phyloP scores from a whole-genome alignment of 1,284 basidiomycete genomes.

The Ustilago tritici region DNA sequence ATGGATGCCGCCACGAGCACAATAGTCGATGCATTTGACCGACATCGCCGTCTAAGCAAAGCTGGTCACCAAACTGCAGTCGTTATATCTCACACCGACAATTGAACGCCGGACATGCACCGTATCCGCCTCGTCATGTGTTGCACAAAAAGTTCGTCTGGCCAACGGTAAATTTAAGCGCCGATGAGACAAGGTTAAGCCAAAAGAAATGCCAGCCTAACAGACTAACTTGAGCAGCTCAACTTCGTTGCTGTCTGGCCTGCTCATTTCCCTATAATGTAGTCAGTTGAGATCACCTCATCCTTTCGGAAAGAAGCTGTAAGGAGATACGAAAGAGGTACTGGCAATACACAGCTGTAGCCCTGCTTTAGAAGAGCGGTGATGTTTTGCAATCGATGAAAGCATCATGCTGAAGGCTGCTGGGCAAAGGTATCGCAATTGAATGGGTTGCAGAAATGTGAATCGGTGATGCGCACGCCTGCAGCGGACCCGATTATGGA shows the following conservation, averaged over 20 bases:
- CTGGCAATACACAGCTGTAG: too few species aligned
- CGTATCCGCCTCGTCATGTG: background rate
- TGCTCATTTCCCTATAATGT: background rate
- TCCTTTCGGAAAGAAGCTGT: too few species aligned
- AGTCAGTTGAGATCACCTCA: too few species aligned
- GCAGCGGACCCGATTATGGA: background rate
- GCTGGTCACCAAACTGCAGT: background rate
- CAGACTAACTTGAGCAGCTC: background rate
- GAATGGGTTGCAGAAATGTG: too few species aligned
- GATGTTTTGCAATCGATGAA: too few species aligned
- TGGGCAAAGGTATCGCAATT: too few species aligned
- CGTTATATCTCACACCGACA: background rate
- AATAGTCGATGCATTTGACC: background rate
- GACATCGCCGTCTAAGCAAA: background rate
- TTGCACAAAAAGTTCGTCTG: background rate
- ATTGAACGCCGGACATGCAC: background rate
- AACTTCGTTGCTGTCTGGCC: background rate
- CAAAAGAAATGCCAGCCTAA: constrained; percentile 1
- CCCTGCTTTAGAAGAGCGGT: too few species aligned
- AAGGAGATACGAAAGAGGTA: too few species aligned
- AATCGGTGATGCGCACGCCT: too few species aligned
- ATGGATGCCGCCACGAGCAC: background rate
- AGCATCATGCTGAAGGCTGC: too few species aligned
- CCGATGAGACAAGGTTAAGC: constrained; percentile 2
- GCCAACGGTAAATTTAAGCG: constrained; percentile 25